Evolutionary conservation across 805 yeast species (phyloP).

Genomic region (Yamadazyma laniorum): DNA sequence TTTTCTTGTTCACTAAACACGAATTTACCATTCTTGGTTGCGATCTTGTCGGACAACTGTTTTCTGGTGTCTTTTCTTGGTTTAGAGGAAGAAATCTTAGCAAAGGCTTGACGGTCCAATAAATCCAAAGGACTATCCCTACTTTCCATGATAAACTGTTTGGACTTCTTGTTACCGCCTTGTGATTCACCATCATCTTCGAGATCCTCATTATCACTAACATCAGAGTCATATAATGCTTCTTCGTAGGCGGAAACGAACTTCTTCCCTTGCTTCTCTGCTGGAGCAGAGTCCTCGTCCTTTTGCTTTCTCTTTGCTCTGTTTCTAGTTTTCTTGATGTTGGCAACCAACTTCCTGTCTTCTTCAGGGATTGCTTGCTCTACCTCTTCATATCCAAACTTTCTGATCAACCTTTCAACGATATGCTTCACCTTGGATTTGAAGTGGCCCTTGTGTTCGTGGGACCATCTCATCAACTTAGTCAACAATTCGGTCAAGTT

Average conservation of each 20-base stretch:
- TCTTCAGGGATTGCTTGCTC: conserved; percentile 86
- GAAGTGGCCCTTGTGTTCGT: conserved; percentile 94
- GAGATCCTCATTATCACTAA: conserved; percentile 56
- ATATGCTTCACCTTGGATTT: conserved; percentile 90
- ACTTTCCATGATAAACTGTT: conserved; percentile 74
- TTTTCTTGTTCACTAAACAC: conserved; percentile 54
- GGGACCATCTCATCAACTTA: conserved; percentile 86
- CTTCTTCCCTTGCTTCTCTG: conserved; percentile 37
- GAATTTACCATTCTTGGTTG: conserved; percentile 64
- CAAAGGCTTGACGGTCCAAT: conserved; percentile 77
- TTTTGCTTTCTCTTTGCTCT: conserved; percentile 75
- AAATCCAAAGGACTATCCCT: conserved; percentile 82
- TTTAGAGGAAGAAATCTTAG: conserved; percentile 84
- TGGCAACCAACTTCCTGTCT: conserved; percentile 76
- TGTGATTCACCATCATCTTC: conserved; percentile 39
- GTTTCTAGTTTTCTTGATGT: conserved; percentile 81
- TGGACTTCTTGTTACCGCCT: conserved; percentile 39
- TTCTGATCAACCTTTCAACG: conserved; percentile 84
- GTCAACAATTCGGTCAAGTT: conserved; percentile 64
- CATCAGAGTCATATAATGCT: conserved; percentile 74
- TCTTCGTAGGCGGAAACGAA: conserved; percentile 89
- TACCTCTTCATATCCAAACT: conserved; percentile 85
- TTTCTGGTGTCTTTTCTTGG: conserved; percentile 60
- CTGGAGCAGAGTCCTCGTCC: conserved; percentile 25
- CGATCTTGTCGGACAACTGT: conserved; percentile 38